A percentile compares a stretch with the other conserved stretches of the same genome.
These are phyloP conservation scores for Heracleum sosnowskyi DNA, from an alignment of 129 eudicot genomes.

Conservation along the genomic window DNA sequence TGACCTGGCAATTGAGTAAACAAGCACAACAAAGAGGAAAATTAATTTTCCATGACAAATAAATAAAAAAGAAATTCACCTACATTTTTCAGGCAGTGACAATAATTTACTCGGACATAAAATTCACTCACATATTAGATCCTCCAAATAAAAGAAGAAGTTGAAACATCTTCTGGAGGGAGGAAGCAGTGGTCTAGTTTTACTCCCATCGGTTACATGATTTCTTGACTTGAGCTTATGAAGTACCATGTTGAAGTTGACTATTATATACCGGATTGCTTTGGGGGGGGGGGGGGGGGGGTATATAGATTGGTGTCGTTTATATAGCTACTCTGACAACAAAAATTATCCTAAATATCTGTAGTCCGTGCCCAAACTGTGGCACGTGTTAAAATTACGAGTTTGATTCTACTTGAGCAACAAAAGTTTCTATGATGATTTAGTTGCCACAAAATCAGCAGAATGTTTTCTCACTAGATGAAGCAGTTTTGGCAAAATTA, in stretches of 20 bases:
- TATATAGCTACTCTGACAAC: neutral
- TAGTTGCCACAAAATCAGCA: neutral
- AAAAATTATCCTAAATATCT: neutral
- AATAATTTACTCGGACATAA: neutral
- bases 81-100: neutral
- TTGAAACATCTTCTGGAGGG: neutral
- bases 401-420: neutral
- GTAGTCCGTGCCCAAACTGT: neutral
- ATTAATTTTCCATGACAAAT: neutral
- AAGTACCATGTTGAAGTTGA: neutral
- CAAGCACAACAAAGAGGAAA: neutral
- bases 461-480: neutral
- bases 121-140: neutral
- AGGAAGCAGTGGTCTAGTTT: neutral
- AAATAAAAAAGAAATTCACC: neutral
- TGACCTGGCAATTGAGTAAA: conserved; percentile 37
- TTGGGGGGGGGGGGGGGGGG: no score
- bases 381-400: neutral
- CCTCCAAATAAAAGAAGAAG: neutral
- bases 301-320: neutral
- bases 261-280: neutral
- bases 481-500: neutral
- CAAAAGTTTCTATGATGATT: neutral
- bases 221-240: neutral
- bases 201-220: neutral